These are phyloP conservation scores for Geotrichum phurueaensis DNA, from an alignment of 1,139 yeast genomes.

Conservation along the genomic window DNA sequence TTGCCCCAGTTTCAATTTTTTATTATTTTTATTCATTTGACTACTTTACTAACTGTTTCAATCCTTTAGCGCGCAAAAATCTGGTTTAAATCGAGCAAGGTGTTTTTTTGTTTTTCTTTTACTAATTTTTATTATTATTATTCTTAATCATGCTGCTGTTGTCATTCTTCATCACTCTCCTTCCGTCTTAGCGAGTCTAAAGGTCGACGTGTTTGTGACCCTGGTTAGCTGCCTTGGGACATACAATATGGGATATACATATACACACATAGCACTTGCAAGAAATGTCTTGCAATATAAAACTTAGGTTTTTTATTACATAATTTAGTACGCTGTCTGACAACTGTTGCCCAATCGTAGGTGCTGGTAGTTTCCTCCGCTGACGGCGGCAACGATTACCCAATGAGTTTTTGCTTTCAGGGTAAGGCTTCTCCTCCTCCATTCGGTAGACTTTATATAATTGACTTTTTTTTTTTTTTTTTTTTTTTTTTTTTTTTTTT, in stretches of 20 bases:
- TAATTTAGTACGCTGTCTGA: background rate
- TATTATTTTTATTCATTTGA: background rate
- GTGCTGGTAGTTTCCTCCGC: background rate
- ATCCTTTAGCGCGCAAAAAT: conserved; percentile 10
- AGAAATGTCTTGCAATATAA: background rate
- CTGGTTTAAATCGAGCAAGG: conserved; percentile 4
- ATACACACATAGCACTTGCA: too few relatives aligned
- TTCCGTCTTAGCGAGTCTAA: background rate
- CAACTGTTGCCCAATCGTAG: background rate
- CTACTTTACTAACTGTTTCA: background rate
- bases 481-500: too few relatives aligned
- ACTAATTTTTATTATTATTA: background rate
- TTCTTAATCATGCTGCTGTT: background rate
- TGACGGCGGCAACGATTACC: too few relatives aligned
- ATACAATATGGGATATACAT: too few relatives aligned
- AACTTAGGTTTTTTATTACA: background rate
- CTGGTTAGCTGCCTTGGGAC: too few relatives aligned
- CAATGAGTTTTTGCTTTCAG: too few relatives aligned
- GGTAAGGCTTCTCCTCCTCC: too few relatives aligned
- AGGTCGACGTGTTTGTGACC: background rate
- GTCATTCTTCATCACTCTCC: background rate
- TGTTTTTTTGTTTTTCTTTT: background rate
- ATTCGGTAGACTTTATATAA: too few relatives aligned
- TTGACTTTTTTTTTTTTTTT: too few relatives aligned
- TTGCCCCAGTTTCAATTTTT: background rate